These are phyloP conservation scores for peach (Prunus persica) DNA, from an alignment of 306 rosid genomes.

Conservation along the genomic window Prunus_persica_NCBIv2 NC_034009.1:13217001-13217500, in stretches of 20 bases:
- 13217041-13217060: not conserved
- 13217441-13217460: not conserved
- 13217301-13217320: not conserved
- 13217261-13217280: not conserved
- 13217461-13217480: not conserved
- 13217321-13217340: not conserved
- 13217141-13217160: no score
- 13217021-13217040: no score
- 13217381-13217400: no score
- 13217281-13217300: no score
- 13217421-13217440: no score
- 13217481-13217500: accelerated
- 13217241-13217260: not conserved
- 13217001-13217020: no score
- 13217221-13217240: not conserved
- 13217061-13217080: accelerated
- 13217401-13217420: no score
- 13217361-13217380: not conserved
- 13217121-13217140: no score
- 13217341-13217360: not conserved
- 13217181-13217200: no score
- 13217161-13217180: no score
- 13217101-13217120: not conserved
- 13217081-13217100: accelerated
- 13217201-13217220: accelerated